These are phyloP conservation scores for Suillus decipiens DNA, from an alignment of 768 basidiomycete species.

Conservation along the genomic window DNA sequence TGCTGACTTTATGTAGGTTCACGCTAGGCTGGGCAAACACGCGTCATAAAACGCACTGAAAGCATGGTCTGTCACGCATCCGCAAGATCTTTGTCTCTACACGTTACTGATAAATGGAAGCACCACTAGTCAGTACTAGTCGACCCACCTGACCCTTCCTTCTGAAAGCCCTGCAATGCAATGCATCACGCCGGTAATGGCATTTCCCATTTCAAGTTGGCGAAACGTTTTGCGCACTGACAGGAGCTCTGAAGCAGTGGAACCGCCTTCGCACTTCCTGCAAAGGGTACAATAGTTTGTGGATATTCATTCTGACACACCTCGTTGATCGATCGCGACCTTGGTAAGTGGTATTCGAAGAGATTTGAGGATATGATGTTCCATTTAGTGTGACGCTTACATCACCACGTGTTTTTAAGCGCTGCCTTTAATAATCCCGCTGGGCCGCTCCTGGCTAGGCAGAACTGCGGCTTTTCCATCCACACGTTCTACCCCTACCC, in stretches of 20 bases:
- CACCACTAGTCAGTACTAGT: background rate
- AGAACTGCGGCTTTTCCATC: background rate
- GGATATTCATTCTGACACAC: background rate
- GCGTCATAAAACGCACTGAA: conserved; percentile 16
- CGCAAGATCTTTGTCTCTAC: conserved; percentile 5
- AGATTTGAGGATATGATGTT: background rate
- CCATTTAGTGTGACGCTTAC: background rate
- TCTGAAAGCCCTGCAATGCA: background rate
- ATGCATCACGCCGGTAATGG: background rate
- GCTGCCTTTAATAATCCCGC: background rate
- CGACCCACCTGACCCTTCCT: background rate
- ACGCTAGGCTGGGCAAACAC: conserved; percentile 2
- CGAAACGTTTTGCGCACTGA: background rate
- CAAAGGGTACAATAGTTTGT: background rate
- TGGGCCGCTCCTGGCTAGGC: no score
- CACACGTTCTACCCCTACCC: background rate
- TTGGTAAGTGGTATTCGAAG: background rate
- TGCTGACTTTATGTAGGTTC: conserved; percentile 29
- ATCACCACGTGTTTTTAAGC: background rate
- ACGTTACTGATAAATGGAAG: background rate
- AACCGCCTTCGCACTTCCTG: background rate
- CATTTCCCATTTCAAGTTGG: background rate
- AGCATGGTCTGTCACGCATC: conserved; percentile 27
- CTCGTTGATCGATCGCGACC: background rate
- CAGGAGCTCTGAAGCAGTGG: conserved; percentile 1